Conservation (phyloP, 169 alveolate species). For the Cryptosporidium xiaoi region DNA sequence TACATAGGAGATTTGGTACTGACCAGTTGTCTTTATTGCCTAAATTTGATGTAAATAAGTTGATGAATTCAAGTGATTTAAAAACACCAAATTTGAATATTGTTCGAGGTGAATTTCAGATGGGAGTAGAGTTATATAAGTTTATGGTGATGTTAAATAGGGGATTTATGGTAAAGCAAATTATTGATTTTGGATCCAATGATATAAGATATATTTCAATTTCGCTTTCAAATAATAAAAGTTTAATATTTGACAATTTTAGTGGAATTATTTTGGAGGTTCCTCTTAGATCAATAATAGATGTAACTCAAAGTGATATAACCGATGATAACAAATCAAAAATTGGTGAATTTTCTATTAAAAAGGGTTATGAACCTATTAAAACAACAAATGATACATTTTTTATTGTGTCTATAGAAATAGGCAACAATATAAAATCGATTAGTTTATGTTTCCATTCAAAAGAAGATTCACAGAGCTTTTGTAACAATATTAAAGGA, state of each 20-base stretch:
- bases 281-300: conserved; percentile 41
- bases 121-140: not conserved
- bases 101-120: not conserved
- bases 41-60: conserved; percentile 4
- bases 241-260: conserved; percentile 49
- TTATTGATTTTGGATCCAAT: conserved; percentile 10
- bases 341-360: not conserved
- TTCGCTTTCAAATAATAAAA: conserved; percentile 34
- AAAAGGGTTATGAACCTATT: conserved; percentile 68
- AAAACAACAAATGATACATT: conserved; percentile 1
- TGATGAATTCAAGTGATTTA: not conserved
- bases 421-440: conserved; percentile 25
- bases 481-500: conserved; percentile 11
- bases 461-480: conserved; percentile 10
- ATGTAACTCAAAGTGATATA: conserved; percentile 8
- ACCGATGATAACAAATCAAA: conserved; percentile 3
- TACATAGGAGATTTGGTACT: conserved; percentile 38
- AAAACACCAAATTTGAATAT: not conserved
- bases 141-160: conserved; percentile 8
- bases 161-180: conserved; percentile 56
- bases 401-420: conserved; percentile 34
- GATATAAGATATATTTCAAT: conserved; percentile 55
- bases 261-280: conserved; percentile 56
- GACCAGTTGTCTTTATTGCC: conserved; percentile 45
- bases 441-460: conserved; percentile 14